These are phyloP conservation scores for Neoboletus brunneissimus DNA, from an alignment of 768 basidiomycete species.

Conservation along the genomic window DNA sequence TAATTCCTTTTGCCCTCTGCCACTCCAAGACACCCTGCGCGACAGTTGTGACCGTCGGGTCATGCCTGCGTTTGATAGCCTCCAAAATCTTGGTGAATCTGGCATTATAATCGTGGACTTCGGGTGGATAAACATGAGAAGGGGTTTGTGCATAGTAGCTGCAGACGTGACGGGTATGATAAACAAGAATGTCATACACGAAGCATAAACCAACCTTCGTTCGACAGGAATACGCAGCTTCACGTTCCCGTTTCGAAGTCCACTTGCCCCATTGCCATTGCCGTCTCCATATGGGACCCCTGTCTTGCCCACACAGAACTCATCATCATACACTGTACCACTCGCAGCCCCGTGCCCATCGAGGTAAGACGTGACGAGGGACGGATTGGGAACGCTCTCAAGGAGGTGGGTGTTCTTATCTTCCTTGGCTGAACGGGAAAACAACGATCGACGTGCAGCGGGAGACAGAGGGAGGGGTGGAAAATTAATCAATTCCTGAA, in stretches of 20 bases:
- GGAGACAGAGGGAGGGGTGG: constrained; percentile 70
- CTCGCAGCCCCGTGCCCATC: constrained; percentile 33
- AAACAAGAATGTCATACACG: background rate
- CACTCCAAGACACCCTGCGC: constrained; percentile 96
- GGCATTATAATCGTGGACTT: constrained; percentile 90
- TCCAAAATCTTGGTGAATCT: constrained; percentile 86
- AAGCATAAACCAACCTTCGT: constrained; percentile 52
- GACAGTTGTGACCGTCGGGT: constrained; percentile 96
- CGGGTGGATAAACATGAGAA: constrained; percentile 79
- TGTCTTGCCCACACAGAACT: background rate
- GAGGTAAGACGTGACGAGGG: constrained; percentile 39
- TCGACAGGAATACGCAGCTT: constrained; percentile 82
- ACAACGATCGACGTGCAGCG: constrained; percentile 65
- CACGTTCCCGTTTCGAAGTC: constrained; percentile 51
- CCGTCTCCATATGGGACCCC: constrained; percentile 17
- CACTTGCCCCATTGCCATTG: constrained; percentile 15
- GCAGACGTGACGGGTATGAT: constrained; percentile 6
- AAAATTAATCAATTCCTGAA: constrained; percentile 85
- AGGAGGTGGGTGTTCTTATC: constrained; percentile 48
- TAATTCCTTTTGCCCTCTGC: constrained; percentile 58
- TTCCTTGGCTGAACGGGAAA: constrained; percentile 40
- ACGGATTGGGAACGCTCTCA: constrained; percentile 78
- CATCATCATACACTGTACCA: constrained; percentile 4
- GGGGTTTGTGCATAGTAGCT: constrained; percentile 86
- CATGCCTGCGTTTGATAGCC: constrained; percentile 89